A percentile compares a stretch with the other conserved stretches of the same genome.
phyloP scores from a whole-genome alignment of 2,329 filamentous ascomycete genomes.

The Aspergillus sp. region DNA sequence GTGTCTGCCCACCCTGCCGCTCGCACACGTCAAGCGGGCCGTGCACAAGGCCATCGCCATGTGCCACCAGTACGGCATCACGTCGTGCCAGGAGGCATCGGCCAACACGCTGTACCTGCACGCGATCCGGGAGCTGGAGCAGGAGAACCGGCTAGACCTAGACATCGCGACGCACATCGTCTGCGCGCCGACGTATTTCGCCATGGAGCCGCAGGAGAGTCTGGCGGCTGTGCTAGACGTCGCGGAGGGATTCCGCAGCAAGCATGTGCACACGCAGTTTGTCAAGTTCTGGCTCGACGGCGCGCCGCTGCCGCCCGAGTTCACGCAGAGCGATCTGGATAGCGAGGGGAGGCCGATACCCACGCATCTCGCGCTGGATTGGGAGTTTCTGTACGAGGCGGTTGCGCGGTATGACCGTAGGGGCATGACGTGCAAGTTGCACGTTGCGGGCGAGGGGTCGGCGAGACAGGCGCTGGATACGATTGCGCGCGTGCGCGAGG shows the following conservation, averaged over 20 bases:
- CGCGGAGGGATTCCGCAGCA: conserved; percentile 21
- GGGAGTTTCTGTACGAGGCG: conserved; percentile 18
- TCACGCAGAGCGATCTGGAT: conserved; percentile 26
- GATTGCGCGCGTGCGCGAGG: conserved; percentile 24
- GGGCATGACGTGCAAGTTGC: conserved; percentile 34
- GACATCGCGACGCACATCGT: conserved; percentile 25
- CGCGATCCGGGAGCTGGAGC: conserved; percentile 26
- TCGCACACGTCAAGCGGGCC: conserved; percentile 22
- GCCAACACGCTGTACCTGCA: conserved; percentile 25
- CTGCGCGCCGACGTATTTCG: conserved; percentile 22
- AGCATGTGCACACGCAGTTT: conserved; percentile 30
- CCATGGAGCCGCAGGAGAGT: conserved; percentile 17
- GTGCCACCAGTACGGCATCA: conserved; percentile 27
- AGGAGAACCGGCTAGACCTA: conserved; percentile 19
- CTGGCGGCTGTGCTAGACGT: conserved; percentile 22
- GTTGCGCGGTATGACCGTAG: conserved; percentile 27
- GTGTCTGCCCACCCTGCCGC: conserved; percentile 18
- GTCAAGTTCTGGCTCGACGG: conserved; percentile 37
- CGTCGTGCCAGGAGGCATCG: conserved; percentile 31
- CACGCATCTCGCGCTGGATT: conserved; percentile 14
- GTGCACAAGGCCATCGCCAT: conserved; percentile 21
- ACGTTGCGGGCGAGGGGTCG: conserved; percentile 30
- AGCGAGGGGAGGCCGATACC: conserved; percentile 23
- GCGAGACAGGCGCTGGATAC: conserved; percentile 29
- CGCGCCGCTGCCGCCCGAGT: conserved; percentile 28